These are phyloP conservation scores for Hortiboletus flavorubellus DNA, from an alignment of 768 basidiomycete genomes.

Conservation along the genomic window DNA sequence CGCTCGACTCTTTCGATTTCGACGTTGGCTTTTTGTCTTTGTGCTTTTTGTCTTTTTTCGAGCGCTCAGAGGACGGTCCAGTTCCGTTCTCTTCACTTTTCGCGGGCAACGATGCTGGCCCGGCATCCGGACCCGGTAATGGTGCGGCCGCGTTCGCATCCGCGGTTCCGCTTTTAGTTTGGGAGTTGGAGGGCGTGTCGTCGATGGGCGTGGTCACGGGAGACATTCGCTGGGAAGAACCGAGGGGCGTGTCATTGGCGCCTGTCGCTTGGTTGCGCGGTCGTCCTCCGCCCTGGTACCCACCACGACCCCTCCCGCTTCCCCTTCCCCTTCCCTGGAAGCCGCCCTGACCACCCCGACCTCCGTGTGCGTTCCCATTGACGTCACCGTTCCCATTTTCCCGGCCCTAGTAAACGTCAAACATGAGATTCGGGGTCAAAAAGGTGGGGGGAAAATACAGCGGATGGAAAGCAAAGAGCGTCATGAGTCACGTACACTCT, in stretches of 20 bases:
- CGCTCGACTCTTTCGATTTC: constrained; percentile 6
- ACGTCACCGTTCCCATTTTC: neutral
- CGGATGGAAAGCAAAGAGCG: neutral
- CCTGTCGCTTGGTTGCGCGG: constrained; percentile 43
- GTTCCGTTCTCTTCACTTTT: neutral
- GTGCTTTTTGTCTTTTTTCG: constrained; percentile 22
- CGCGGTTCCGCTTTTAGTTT: neutral
- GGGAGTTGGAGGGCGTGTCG: neutral
- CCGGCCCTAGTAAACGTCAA: constrained; percentile 2
- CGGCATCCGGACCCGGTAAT: neutral
- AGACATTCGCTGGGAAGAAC: constrained; percentile 54
- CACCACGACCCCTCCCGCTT: constrained; percentile 33
- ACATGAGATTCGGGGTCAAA: neutral
- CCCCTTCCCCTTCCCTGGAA: constrained; percentile 31
- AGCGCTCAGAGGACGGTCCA: neutral
- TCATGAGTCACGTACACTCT: constrained; percentile 34
- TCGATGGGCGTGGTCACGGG: constrained; percentile 33
- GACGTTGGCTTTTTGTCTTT: constrained; percentile 17
- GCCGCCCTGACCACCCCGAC: constrained; percentile 4
- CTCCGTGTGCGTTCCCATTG: constrained; percentile 12
- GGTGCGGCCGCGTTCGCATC: neutral
- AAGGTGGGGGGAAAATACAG: neutral
- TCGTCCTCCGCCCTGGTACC: constrained; percentile 26
- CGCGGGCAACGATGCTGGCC: neutral
- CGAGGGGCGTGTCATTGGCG: constrained; percentile 70